Base-by-base conservation (phyloP, 2,329 filamentous ascomycete species). In the Exophiala sp. region DNA sequence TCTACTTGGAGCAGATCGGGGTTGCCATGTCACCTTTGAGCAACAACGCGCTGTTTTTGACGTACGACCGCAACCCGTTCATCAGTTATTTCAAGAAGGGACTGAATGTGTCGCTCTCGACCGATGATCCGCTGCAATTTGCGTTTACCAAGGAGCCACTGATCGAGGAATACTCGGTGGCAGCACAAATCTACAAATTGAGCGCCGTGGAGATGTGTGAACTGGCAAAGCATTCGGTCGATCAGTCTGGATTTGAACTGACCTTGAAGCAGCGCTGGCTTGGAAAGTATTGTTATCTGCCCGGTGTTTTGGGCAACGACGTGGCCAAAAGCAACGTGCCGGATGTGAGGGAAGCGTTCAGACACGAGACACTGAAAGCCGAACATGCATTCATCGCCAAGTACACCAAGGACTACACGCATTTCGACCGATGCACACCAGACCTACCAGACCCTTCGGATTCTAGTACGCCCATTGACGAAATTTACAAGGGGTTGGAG, bases 11-110 rank as follows among this genome's bases (percentile, higher is more conserved):
- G 67, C 92, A 97, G 68, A 96, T 99, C 59, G 94, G 94, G 54
- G 94, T 99, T 59, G 94, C 94, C 57, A 99, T 99, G 94, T 97
- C 92, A n/a, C 94, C 94, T 2, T 79, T 99, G 42, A 96, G 91
- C 71, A 99, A 99, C 76, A 99, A 99, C 65, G 94, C 94, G 0
- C 75, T 99, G 32, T 99, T 99, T 74, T 75, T 99, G 48, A 91
- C 92, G 1, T 97, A 99, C 67, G 94, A 99, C 71, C 85, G 95
- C 55, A 99, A 99, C 64, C 94, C 94, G 0, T 99, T 96, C 73
- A 80, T 95, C 63, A 89, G 88, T 65, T 99, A 99, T 72, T 99
- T 99, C 77, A 87, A 89, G 67, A 86, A 94, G 51, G 94, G 94
- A 0, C 75, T 99, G 47, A 99, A 99, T 67, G 91, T 99, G 5